A percentile compares a stretch with the other conserved stretches of the same genome.
These are phyloP conservation scores for Capsicum rhomboideum DNA, from an alignment of 257 asterid species.

Conservation along the genomic window DNA sequence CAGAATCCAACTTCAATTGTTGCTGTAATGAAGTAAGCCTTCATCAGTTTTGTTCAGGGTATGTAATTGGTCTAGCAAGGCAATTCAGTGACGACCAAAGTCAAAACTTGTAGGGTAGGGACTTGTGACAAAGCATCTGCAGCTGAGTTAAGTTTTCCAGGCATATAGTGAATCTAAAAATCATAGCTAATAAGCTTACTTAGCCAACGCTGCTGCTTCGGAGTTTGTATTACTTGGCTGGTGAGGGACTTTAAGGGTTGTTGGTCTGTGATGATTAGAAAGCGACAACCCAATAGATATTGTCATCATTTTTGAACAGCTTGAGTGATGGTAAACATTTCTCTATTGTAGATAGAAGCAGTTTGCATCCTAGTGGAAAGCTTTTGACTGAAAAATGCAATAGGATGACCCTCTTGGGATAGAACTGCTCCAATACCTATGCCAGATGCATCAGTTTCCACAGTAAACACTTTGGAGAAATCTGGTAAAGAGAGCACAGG, in stretches of 20 bases:
- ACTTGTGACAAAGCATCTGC: conserved; percentile 2
- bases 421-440: background rate
- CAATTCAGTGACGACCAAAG: background rate
- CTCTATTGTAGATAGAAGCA: background rate
- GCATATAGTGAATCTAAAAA: background rate
- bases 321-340: background rate
- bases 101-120: background rate
- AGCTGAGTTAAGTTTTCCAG: background rate
- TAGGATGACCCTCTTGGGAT: background rate
- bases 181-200: background rate
- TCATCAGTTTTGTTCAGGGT: background rate
- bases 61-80: background rate
- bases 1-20: background rate
- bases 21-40: too few relatives aligned
- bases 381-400: background rate
- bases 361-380: background rate
- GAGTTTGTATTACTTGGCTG: background rate
- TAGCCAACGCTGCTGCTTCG: background rate
- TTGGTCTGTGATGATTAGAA: background rate
- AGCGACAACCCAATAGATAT: background rate
- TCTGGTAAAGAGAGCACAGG: background rate
- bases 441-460: background rate
- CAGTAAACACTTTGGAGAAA: background rate
- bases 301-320: background rate
- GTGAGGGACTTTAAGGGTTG: background rate